Base-by-base conservation (phyloP, 2,329 filamentous ascomycete species). In the Metarhizium rileyi region DNA sequence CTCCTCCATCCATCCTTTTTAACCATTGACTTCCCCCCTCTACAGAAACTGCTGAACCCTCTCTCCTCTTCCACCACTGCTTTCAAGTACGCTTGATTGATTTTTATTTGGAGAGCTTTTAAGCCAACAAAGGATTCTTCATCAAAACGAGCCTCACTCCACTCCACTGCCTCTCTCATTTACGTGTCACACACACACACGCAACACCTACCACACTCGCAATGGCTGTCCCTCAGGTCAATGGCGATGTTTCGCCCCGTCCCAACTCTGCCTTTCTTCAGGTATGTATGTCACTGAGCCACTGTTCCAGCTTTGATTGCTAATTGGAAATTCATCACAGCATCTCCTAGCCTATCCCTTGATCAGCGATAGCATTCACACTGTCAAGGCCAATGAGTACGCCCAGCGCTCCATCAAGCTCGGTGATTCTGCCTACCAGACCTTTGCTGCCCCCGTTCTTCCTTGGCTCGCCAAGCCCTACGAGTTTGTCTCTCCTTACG, bases 261-360 rank as follows among this genome's bases (percentile, higher is more conserved):
- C 63, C 66, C 36, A 66, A 65, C 56, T 79, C 75, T 45, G 73
- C 71, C 50, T 77, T 77, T 59, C 48, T 78, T 49, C 67, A 74
- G 61, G 74, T 77, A 69, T 35, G 66, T 52, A 3, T 18, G 8
- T 3, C 10, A n/a, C n/a, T 8, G 16, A n/a, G 20, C 10, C 16
- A 20, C 10, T 9, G 35, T n/a, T 18, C 5, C 16, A 20, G 26
- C 26, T 48, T n/a, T n/a, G n/a, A n/a, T n/a, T n/a, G n/a, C n/a
- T n/a, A n/a, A 12, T 46, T 10, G 7, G 40, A 9, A 8, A n/a
- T 18, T 18, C n/a, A 10, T 27, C 9, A 38, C 59, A 95, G 88
- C 90, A 96, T 65, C 77, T 96, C 55, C 76, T 83, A 59, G 84
- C 84, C 57, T 95, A 95, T 70, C 91, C 91, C 38, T 70, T 94